Percentiles rank a stretch among this genome's conserved stretches.
Conservation (phyloP, 805 yeast species). For the Kodamaea lidongshanica region DNA sequence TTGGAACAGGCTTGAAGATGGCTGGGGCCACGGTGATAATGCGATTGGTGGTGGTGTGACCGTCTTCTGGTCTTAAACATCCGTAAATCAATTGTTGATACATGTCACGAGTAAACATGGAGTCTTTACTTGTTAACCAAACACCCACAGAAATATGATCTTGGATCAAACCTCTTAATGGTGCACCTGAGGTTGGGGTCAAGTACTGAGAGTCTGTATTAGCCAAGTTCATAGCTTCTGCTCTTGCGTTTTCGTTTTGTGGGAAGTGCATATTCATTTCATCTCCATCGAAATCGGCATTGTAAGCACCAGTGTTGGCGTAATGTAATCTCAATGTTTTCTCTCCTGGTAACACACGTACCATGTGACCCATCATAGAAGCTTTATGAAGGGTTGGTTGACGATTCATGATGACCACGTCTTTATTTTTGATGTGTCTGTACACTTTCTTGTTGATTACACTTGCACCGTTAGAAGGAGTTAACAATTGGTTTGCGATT, state of each 20-base stretch:
- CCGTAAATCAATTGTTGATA: constrained; percentile 94
- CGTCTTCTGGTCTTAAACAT: constrained; percentile 95
- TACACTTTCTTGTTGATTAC: constrained; percentile 85
- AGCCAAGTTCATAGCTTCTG: constrained; percentile 92
- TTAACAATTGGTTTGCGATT: constrained; percentile 85
- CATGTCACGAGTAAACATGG: constrained; percentile 82
- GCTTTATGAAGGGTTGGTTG: constrained; percentile 99
- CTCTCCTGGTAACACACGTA: constrained; percentile 93
- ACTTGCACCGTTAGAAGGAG: constrained; percentile 65
- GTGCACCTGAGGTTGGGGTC: constrained; percentile 98
- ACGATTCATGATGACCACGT: constrained; percentile 96
- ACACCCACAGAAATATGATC: constrained; percentile 99
- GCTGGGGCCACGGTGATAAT: constrained; percentile 87
- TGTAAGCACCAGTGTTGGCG: constrained; percentile 98
- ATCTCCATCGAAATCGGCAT: constrained; percentile 99
- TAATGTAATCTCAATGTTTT: constrained; percentile 94
- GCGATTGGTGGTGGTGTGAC: constrained; percentile 71
- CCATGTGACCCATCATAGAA: constrained; percentile 99
- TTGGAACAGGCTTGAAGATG: constrained; percentile 72
- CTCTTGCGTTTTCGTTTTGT: constrained; percentile 93
- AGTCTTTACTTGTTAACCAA: constrained; percentile 91
- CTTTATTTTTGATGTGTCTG: constrained; percentile 91
- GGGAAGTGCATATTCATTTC: constrained; percentile 99
- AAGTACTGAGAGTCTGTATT: constrained; percentile 96
- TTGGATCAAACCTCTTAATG: constrained; percentile 97